Conservation (phyloP, 768 basidiomycete species). For the Auriscalpium microsporum region DNA sequence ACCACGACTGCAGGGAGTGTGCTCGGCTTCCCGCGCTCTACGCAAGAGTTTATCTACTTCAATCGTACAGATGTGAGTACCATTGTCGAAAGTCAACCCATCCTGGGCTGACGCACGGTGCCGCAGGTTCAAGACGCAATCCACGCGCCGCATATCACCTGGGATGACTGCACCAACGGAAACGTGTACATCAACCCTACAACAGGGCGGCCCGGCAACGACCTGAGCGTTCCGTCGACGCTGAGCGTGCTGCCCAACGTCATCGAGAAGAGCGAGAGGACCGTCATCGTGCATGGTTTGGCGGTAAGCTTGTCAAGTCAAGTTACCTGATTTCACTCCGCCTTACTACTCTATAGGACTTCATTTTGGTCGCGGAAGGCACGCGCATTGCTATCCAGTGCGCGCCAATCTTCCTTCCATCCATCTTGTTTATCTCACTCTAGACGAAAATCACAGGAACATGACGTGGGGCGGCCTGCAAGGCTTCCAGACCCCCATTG, state of each 20-base stretch:
- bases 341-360: constrained; percentile 18
- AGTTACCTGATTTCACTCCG: too few species aligned
- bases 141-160: constrained; percentile 28
- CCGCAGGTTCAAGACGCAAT: constrained; percentile 28
- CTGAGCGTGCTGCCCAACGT: constrained; percentile 29
- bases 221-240: constrained; percentile 24
- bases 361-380: constrained; percentile 28
- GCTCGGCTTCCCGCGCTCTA: constrained; percentile 25
- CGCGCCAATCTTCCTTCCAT: background rate
- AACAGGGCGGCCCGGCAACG: constrained; percentile 19
- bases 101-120: background rate
- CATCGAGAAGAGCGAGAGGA: constrained; percentile 29
- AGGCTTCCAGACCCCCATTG: constrained; percentile 28
- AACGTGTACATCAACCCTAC: constrained; percentile 22
- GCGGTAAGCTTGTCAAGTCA: constrained; percentile 14
- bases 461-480: constrained; percentile 29
- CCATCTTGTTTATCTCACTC: background rate
- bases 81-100: background rate
- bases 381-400: constrained; percentile 30
- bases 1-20: constrained; percentile 30
- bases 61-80: constrained; percentile 37
- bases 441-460: constrained; percentile 16
- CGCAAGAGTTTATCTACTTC: constrained; percentile 49
- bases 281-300: constrained; percentile 27
- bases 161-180: constrained; percentile 20